These are phyloP conservation scores for Gymnopilus dilepis DNA, from an alignment of 768 basidiomycete species.

Conservation along the genomic window DNA sequence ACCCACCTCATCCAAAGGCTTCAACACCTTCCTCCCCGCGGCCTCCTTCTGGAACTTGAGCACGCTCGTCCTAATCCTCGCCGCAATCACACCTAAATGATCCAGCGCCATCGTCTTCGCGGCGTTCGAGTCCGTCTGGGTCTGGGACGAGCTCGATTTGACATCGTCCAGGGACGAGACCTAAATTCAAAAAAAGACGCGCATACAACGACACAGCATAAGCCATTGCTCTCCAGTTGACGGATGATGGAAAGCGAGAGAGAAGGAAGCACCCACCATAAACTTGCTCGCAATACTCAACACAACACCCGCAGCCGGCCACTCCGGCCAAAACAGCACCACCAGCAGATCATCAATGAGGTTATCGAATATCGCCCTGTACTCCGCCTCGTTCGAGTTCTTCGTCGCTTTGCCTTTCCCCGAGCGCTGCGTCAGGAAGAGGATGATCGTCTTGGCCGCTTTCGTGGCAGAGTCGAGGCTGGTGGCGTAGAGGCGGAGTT, in stretches of 20 bases:
- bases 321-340: slow-evolving; percentile 95
- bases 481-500: slow-evolving; percentile 70
- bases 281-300: slow-evolving; percentile 81
- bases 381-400: slow-evolving; percentile 93
- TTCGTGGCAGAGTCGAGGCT: slow-evolving; percentile 84
- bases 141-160: slow-evolving; percentile 59
- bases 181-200: slow-evolving; percentile 40
- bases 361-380: slow-evolving; percentile 90
- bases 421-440: slow-evolving; percentile 78
- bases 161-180: slow-evolving; percentile 84
- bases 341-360: slow-evolving; percentile 86
- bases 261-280: slow-evolving; percentile 61
- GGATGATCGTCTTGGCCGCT: slow-evolving; percentile 83
- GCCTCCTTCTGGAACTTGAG: slow-evolving; percentile 48
- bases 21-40: slow-evolving; percentile 45
- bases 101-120: slow-evolving; percentile 91
- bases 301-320: slow-evolving; percentile 90
- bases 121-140: slow-evolving; percentile 76
- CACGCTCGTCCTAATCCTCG: slow-evolving; percentile 69
- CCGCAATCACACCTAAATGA: slow-evolving; percentile 92
- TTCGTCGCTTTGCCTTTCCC: slow-evolving; percentile 89
- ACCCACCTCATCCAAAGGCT: slow-evolving; percentile 75
- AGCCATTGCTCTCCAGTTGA: background rate
- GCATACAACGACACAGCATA: background rate
- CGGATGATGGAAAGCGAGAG: background rate